These are phyloP conservation scores for Gynandropsis gynandra DNA, from an alignment of 345 rosid genomes.

Conservation along the genomic window DNA sequence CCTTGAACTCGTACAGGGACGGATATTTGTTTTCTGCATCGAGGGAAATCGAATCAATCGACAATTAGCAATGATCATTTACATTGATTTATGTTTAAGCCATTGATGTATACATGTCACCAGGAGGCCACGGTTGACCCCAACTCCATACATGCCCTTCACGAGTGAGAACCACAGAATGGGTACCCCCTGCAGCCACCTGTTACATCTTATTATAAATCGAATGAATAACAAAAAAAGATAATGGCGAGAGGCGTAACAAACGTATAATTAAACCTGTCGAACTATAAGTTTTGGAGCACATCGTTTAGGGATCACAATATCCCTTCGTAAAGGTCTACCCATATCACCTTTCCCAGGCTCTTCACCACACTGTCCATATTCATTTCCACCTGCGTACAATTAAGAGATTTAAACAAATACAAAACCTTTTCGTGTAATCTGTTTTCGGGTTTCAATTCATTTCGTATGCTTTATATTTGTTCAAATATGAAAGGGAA, in stretches of 20 bases:
- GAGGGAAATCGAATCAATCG: neutral
- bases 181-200: constrained; percentile 99
- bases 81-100: neutral
- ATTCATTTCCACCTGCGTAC: constrained; percentile 82
- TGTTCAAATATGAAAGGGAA: constrained; percentile 2
- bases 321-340: constrained; percentile 76
- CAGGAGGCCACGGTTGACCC: constrained; percentile 99
- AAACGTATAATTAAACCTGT: too few relatives aligned
- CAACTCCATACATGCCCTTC: constrained; percentile 97
- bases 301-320: constrained; percentile 90
- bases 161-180: constrained; percentile 86
- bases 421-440: too few relatives aligned
- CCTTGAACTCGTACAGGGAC: constrained; percentile 98
- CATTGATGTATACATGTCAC: constrained; percentile 67
- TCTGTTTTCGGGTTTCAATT: too few relatives aligned
- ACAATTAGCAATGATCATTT: neutral
- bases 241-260: too few relatives aligned
- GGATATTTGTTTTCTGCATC: constrained; percentile 83
- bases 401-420: too few relatives aligned
- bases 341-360: constrained; percentile 82
- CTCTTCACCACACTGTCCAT: constrained; percentile 99
- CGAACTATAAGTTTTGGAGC: constrained; percentile 79
- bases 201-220: too few relatives aligned
- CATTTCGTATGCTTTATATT: too few relatives aligned
- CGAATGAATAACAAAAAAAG: too few relatives aligned